A percentile compares a stretch with the other conserved stretches of the same genome.
Conservation (phyloP, 331 rosid genomes). For the Dryas integrifolia region DNA sequence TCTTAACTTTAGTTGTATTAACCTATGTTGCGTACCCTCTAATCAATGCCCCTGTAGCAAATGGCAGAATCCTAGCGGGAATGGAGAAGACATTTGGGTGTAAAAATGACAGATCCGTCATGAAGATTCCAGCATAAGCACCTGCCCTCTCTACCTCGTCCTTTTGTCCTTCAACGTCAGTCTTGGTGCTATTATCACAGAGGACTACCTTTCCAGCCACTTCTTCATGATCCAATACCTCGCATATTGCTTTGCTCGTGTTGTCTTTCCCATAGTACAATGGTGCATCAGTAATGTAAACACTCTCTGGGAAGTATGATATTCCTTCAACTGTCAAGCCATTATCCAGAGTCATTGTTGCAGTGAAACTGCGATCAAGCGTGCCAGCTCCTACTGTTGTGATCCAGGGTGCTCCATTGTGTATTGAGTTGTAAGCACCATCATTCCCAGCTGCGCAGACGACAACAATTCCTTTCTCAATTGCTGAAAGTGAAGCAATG, state of each 20-base stretch:
- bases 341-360: neutral
- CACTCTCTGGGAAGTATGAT: conserved; percentile 17
- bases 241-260: conserved; percentile 11
- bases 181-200: neutral
- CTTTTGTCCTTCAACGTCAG: neutral
- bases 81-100: neutral
- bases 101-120: neutral
- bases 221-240: neutral
- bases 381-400: conserved; percentile 23
- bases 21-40: neutral
- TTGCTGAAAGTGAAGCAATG: conserved; percentile 16
- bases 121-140: conserved; percentile 11
- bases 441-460: conserved; percentile 21
- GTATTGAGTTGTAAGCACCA: neutral
- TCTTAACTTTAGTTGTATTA: neutral
- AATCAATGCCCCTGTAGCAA: neutral
- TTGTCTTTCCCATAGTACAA: conserved; percentile 20
- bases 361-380: conserved; percentile 14
- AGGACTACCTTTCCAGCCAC: conserved; percentile 13
- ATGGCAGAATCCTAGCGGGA: conserved; percentile 3
- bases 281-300: conserved; percentile 11
- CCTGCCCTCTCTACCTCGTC: conserved; percentile 3
- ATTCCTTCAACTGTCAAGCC: conserved; percentile 1
- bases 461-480: conserved; percentile 17
- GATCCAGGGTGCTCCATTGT: conserved; percentile 31